Percentiles rank a stretch among this genome's conserved stretches.
phyloP scores from a whole-genome alignment of 257 asterid genomes.

The Solanum neorickii region DNA sequence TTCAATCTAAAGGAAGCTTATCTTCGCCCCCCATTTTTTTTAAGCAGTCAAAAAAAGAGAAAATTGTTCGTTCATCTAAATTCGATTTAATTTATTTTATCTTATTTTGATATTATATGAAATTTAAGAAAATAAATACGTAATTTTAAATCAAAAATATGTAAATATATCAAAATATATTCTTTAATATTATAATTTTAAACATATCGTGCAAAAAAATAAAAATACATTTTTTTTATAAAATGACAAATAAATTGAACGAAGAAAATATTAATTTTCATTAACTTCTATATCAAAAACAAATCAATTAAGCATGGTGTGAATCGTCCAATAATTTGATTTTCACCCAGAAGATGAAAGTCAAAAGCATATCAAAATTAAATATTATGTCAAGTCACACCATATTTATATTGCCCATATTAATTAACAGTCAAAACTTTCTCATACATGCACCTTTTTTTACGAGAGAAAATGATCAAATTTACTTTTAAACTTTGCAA shows the following conservation, averaged over 20 bases:
- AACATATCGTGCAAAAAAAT: too few species aligned
- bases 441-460: background rate
- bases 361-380: background rate
- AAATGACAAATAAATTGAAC: too few species aligned
- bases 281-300: background rate
- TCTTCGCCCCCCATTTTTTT: background rate
- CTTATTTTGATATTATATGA: too few species aligned
- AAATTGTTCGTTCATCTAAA: background rate
- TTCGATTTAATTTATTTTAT: background rate
- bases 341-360: background rate
- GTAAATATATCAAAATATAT: background rate
- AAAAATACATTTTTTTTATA: too few species aligned
- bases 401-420: background rate
- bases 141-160: too few species aligned
- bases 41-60: background rate
- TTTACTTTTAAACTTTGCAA: background rate
- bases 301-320: background rate
- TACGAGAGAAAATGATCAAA: background rate
- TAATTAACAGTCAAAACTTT: background rate
- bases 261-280: background rate
- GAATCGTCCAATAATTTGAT: background rate
- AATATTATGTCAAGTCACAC: background rate
- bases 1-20: background rate
- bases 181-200: background rate
- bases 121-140: rapidly evolving